A percentile compares a stretch with the other conserved stretches of the same genome.
These are phyloP conservation scores for Globisporangium cederbergense DNA, from an alignment of 352 stramenopile genomes.

Conservation along the genomic window DNA sequence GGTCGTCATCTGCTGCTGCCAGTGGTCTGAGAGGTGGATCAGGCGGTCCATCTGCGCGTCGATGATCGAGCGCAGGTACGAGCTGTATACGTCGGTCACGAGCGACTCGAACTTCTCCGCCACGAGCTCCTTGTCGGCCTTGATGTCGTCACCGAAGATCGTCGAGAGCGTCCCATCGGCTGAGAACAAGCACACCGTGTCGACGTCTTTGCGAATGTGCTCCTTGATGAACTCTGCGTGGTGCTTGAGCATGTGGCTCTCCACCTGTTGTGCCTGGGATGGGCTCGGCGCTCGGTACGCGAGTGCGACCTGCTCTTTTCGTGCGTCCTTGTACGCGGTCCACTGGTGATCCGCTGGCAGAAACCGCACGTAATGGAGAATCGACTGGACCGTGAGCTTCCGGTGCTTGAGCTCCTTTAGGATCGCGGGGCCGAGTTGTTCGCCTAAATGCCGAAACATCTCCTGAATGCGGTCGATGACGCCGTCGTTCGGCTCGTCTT, in stretches of 20 bases:
- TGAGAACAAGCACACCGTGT: conserved; percentile 68
- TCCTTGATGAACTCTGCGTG: conserved; percentile 73
- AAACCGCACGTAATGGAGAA: conserved; percentile 67
- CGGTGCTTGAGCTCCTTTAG: conserved; percentile 50
- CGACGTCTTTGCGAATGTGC: conserved; percentile 65
- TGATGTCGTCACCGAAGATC: conserved; percentile 66
- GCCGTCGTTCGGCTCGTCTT: conserved; percentile 29
- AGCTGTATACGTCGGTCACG: conserved; percentile 55
- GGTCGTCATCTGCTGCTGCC: conserved; percentile 46
- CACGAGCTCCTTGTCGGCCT: conserved; percentile 42
- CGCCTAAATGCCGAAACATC: conserved; percentile 63
- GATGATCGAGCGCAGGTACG: conserved; percentile 45
- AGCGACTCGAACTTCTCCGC: conserved; percentile 62
- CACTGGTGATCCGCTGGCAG: conserved; percentile 58
- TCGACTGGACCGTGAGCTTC: conserved; percentile 46
- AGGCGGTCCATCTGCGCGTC: conserved; percentile 59
- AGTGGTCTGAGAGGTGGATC: conserved; percentile 50
- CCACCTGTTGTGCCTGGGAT: not conserved
- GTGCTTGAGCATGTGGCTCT: conserved; percentile 38
- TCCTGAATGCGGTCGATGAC: conserved; percentile 64
- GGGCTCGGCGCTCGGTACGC: conserved; percentile 25
- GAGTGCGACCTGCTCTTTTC: conserved; percentile 49
- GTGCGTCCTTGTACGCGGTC: conserved; percentile 57
- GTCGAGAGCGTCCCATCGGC: conserved; percentile 58
- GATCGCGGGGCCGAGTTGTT: conserved; percentile 39